phyloP scores from a whole-genome alignment of 257 asterid genomes.

The Nicotiana tabacum region DNA sequence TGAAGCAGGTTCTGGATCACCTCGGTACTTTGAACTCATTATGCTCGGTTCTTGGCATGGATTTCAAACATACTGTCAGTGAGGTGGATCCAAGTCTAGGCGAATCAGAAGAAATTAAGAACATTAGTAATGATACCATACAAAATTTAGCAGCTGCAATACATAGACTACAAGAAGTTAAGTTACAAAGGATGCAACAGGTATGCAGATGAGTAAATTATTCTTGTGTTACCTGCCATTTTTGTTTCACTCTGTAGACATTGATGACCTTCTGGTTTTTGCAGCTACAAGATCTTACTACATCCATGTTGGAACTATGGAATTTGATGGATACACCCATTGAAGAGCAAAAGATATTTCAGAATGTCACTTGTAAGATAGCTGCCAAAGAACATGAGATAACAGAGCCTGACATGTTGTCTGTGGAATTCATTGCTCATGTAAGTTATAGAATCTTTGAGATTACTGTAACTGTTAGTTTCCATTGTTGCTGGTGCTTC shows the following conservation, averaged over 20 bases:
- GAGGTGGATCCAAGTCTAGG: conserved; percentile 82
- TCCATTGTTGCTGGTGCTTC: no score
- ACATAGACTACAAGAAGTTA: conserved; percentile 57
- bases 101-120: conserved; percentile 58
- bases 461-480: background rate
- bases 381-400: conserved; percentile 95
- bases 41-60: conserved; percentile 90
- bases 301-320: conserved; percentile 91
- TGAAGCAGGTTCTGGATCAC: conserved; percentile 65
- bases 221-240: background rate
- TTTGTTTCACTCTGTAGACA: conserved; percentile 7
- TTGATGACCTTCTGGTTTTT: conserved; percentile 14
- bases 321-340: conserved; percentile 96
- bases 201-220: conserved; percentile 28
- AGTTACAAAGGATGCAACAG: conserved; percentile 84
- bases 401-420: conserved; percentile 79
- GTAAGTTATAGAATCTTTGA: conserved; percentile 38
- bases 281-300: conserved; percentile 89
- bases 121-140: conserved; percentile 61
- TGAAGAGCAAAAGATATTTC: conserved; percentile 84
- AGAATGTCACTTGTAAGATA: conserved; percentile 76
- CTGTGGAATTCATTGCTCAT: conserved; percentile 50
- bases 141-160: conserved; percentile 58
- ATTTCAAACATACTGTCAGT: conserved; percentile 56
- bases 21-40: conserved; percentile 56